A percentile compares a stretch with the other conserved stretches of the same genome.
phyloP scores from a whole-genome alignment of 768 basidiomycete species.

The Leucocoprinus birnbaumii region DNA sequence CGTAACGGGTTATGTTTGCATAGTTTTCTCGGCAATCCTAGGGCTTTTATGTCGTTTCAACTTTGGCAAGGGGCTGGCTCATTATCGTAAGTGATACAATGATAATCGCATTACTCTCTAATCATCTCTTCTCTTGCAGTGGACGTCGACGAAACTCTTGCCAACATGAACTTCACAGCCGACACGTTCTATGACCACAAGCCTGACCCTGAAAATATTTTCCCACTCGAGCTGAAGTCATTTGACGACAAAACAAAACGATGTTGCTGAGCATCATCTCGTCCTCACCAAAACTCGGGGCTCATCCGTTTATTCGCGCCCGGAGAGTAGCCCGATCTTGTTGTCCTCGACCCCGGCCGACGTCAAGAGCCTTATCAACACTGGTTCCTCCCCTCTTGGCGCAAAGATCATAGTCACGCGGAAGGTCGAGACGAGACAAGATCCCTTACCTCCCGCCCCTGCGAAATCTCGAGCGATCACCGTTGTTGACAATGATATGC shows the following conservation, averaged over 20 bases:
- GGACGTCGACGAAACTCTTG: slow-evolving; percentile 1
- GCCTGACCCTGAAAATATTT: background rate
- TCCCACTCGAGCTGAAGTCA: background rate
- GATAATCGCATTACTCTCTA: too few relatives aligned
- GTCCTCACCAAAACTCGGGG: background rate
- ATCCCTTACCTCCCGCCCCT: background rate
- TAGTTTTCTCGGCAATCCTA: slow-evolving; percentile 30
- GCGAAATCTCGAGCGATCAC: background rate
- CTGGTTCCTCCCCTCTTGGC: background rate
- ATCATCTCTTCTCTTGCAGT: background rate
- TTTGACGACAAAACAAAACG: too few relatives aligned
- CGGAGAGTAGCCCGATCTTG: background rate
- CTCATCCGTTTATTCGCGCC: slow-evolving; percentile 1
- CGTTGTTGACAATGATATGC: background rate
- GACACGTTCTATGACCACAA: slow-evolving; percentile 10
- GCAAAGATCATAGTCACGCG: background rate
- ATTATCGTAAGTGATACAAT: slow-evolving; percentile 34
- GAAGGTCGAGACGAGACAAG: background rate
- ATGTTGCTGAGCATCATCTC: too few relatives aligned
- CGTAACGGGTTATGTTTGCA: slow-evolving; percentile 36
- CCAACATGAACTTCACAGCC: slow-evolving; percentile 5
- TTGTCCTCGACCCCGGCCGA: slow-evolving; percentile 9
- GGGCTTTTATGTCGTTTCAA: slow-evolving; percentile 48
- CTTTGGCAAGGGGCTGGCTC: slow-evolving; percentile 52
- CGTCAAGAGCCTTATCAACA: slow-evolving; percentile 2